Evolutionary conservation across 2,329 filamentous ascomycete species (phyloP), one percentile per base, ranked within the genome.

Genomic region (Bertia moriformis): DNA sequence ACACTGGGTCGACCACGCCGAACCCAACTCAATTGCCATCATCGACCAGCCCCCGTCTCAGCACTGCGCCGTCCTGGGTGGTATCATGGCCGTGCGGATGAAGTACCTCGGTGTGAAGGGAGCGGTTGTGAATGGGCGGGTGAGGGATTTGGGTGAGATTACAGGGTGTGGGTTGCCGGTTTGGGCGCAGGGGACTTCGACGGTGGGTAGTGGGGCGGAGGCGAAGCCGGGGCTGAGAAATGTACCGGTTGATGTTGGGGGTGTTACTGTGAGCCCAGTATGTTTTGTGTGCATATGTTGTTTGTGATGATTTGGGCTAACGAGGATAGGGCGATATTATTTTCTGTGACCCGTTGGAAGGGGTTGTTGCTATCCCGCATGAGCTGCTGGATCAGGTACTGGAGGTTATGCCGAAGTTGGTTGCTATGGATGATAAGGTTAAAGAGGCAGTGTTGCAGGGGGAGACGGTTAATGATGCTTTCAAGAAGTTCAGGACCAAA

Each of bases 161-260:
- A 10, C 10, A 14, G 32, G 7, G 15, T 35, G 10, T 7, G 17
- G 17, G 15, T 7, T 35, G 10, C 32, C 32, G 32, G 32, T 35
- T 35, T 66, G 60, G 59, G 61, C 62, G 15, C 48, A 46, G 13
- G 56, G 48, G 14, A 60, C 52, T 18, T 65, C 62, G 4, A 65
- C 61, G 1, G 61, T 66, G 15, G 63, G 62, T 2, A 59, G 57
- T 3, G 56, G 53, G 35, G 63, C 62, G 4, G 62, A 66, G 42
- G 54, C 63, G 4, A 62, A 59, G 43, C 52, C 60, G 3, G 57
- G 51, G 19, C 52, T 53, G 38, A 51, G 59, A 24, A 57, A 65
- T 48, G 52, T 64, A 7, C 53, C 53, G 3, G 51, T 66, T 29
- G 48, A 49, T 17, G 49, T 65, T 32, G 53, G 50, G 13, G 61